phyloP scores from a whole-genome alignment of 352 stramenopile genomes.

The Heterotrichella gracilis region DNA sequence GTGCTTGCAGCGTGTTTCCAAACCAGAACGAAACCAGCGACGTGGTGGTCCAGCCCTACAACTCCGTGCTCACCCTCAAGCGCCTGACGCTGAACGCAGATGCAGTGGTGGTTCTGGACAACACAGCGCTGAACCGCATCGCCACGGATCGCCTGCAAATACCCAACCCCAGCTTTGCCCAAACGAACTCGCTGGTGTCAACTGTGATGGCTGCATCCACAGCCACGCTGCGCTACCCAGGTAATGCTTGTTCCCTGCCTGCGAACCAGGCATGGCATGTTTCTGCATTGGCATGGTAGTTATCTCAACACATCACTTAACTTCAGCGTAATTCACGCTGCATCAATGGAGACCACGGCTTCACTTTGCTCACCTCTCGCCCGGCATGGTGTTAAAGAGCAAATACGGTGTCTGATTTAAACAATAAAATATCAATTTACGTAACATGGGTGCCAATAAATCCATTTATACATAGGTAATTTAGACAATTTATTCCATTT shows the following conservation, averaged over 20 bases:
- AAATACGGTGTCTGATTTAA: too few species aligned
- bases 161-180: conserved; percentile 69
- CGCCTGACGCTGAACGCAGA: conserved; percentile 84
- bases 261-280: too few species aligned
- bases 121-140: conserved; percentile 84
- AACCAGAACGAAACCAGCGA: conserved; percentile 61
- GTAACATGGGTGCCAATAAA: not conserved
- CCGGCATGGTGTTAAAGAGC: too few species aligned
- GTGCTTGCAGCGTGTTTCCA: conserved; percentile 74
- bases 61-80: conserved; percentile 94
- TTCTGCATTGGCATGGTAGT: too few species aligned
- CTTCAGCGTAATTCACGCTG: too few species aligned
- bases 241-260: too few species aligned
- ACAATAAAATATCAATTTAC: conserved; percentile 21
- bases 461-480: not conserved
- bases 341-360: too few species aligned
- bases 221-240: conserved; percentile 59
- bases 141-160: conserved; percentile 45
- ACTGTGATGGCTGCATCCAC: conserved; percentile 95
- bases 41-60: conserved; percentile 97
- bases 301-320: too few species aligned
- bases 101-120: conserved; percentile 91
- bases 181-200: conserved; percentile 82
- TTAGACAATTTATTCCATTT: too few species aligned
- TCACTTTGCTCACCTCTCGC: too few species aligned